Base-by-base conservation (phyloP, 2,329 filamentous ascomycete genomes). In the Pyrenochaeta sp. region DNA sequence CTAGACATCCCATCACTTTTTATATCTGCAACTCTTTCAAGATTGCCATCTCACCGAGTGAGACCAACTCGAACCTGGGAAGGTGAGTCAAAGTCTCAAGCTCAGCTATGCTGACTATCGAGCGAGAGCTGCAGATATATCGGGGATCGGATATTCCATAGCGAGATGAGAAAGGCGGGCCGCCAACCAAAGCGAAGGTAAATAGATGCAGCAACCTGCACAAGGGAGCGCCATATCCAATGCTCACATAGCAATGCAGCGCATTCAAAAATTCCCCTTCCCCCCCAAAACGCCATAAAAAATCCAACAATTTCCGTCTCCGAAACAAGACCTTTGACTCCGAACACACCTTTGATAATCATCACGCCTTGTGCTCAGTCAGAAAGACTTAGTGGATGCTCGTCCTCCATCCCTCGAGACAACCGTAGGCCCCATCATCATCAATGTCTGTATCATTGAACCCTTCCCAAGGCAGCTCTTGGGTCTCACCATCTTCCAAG, bases 401-500 rank as follows among this genome's bases (percentile, higher is more conserved):
- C 12, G 51, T 51, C 47, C 51, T 60, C 51, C 59, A 57, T 11
- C 58, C 55, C 12, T 54, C 50, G 36, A 64, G 27, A 10, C 57
- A 52, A 20, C 45, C 43, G 21, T 51, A 64, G 39, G 55, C 61
- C 12, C 41, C 50, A 43, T 60, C 53, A 0, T 57, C 63, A 18
- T 60, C 63, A 18, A 55, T 45, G 7, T 48, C 47, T 1, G 56
- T 57, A 11, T 73, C 72, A 23, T 71, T 73, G 43, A 76, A 75
- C 0, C 75, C 75, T 32, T 76, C 73, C 74, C 74, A 77, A 0
- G 75, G 75, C 56, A 76, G 58, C 46, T 75, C 73, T 12, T 75
- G 71, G 18, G 71, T 74, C 23, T 69, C 66, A 4, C 59, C 67
- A 18, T 63, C 57, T 47, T 50, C 56, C 41, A 50, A 40, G 18